Conservation (phyloP, 2,329 filamentous ascomycete genomes). For the Talaromyces islandicus region DNA sequence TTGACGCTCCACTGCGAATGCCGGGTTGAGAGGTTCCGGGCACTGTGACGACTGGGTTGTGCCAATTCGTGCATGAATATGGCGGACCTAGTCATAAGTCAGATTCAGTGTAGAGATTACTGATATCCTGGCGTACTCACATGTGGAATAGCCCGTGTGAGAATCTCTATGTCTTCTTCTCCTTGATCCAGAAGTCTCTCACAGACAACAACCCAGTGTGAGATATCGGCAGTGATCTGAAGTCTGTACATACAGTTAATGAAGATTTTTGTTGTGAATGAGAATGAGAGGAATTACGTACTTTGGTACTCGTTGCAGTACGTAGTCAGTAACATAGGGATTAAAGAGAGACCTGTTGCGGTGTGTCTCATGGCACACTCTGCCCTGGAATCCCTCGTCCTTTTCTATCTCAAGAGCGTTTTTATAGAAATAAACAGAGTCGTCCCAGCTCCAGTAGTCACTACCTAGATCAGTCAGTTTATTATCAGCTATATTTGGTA, state of each 20-base stretch:
- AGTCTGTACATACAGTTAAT: background rate
- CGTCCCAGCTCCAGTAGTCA: constrained; percentile 25
- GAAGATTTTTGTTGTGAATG: no score
- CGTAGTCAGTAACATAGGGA: constrained; percentile 22
- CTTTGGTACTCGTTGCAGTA: constrained; percentile 25
- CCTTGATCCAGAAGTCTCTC: background rate
- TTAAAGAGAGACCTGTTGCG: constrained; percentile 27
- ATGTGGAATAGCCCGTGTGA: constrained; percentile 21
- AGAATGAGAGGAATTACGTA: constrained; percentile 1
- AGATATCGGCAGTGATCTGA: background rate
- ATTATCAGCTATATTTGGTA: no score
- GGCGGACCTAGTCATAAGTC: constrained; percentile 19
- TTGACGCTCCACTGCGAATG: constrained; percentile 21
- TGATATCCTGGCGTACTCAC: constrained; percentile 14
- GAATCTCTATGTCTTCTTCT: background rate
- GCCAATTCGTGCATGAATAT: constrained; percentile 31
- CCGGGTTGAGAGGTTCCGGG: constrained; percentile 26
- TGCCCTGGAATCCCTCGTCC: constrained; percentile 24
- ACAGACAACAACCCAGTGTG: background rate
- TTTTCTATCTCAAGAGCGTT: constrained; percentile 24
- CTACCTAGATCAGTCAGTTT: constrained; percentile 11
- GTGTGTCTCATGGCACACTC: constrained; percentile 29
- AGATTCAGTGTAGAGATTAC: no score
- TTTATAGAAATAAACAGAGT: constrained; percentile 29
- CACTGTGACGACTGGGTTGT: constrained; percentile 34